Evolutionary conservation across 257 asterid species (phyloP).

Genomic region (Solanum bukasovii): DNA sequence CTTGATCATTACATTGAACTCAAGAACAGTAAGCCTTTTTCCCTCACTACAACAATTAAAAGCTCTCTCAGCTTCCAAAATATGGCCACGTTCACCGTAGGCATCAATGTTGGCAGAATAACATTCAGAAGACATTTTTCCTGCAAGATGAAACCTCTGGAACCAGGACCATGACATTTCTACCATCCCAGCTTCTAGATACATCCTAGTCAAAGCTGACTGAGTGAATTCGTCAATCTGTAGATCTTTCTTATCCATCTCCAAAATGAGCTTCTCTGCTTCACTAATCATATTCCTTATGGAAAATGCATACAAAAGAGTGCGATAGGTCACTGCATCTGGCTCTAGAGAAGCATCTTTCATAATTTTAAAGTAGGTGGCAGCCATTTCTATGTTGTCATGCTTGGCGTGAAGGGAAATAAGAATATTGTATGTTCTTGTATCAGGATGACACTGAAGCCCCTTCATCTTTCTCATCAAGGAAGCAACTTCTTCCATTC

Average conservation of each 20-base stretch:
- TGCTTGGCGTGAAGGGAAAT: constrained; percentile 75
- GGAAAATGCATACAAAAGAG: constrained; percentile 78
- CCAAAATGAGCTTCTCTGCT: constrained; percentile 59
- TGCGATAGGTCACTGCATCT: constrained; percentile 78
- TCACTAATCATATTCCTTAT: constrained; percentile 73
- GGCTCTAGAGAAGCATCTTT: constrained; percentile 70
- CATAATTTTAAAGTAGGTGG: constrained; percentile 59
- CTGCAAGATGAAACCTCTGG: constrained; percentile 59
- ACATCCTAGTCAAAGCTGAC: constrained; percentile 89
- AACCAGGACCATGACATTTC: constrained; percentile 71
- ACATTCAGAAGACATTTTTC: constrained; percentile 76
- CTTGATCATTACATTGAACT: constrained; percentile 84
- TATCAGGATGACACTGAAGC: constrained; percentile 62
- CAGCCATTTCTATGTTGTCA: constrained; percentile 51
- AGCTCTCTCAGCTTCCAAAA: constrained; percentile 53
- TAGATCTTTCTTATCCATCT: constrained; percentile 66
- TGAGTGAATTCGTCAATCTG: constrained; percentile 82
- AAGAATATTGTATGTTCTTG: constrained; percentile 77
- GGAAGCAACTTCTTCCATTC: constrained; percentile 47
- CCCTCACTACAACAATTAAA: constrained; percentile 44
- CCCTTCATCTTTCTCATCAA: constrained; percentile 63
- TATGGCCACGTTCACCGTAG: constrained; percentile 69
- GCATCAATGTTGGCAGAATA: constrained; percentile 91
- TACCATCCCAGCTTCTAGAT: constrained; percentile 64
- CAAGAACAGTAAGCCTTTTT: constrained; percentile 41